These are phyloP conservation scores for Pleurotus sapidus DNA, from an alignment of 768 basidiomycete genomes.

Conservation along the genomic window DNA sequence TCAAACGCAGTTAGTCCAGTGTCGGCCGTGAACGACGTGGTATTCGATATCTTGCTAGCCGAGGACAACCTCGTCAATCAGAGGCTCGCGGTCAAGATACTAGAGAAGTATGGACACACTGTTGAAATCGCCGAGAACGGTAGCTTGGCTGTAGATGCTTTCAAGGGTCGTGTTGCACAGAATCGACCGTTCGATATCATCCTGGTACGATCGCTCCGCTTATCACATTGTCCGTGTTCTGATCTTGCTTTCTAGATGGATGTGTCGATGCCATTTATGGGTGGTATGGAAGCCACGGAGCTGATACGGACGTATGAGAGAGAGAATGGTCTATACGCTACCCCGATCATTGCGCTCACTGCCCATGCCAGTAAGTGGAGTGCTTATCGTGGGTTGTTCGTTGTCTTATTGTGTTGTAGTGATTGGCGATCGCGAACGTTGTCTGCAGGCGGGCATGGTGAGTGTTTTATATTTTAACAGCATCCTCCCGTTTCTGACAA, in stretches of 20 bases:
- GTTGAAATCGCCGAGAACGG: constrained; percentile 98
- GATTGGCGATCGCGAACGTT: constrained; percentile 38
- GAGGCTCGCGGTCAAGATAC: constrained; percentile 91
- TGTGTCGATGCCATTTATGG: constrained; percentile 97
- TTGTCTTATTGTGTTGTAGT: constrained; percentile 8
- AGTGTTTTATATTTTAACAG: constrained; percentile 7
- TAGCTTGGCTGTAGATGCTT: constrained; percentile 86
- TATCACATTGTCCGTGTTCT: neutral
- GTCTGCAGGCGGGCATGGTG: constrained; percentile 48
- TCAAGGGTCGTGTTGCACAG: constrained; percentile 71
- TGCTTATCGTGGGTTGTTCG: neutral
- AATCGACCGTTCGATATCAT: constrained; percentile 88
- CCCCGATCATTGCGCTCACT: constrained; percentile 93
- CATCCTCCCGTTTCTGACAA: neutral
- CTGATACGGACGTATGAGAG: constrained; percentile 83
- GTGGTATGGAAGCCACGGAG: constrained; percentile 95
- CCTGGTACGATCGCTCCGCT: constrained; percentile 52
- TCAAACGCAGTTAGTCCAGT: constrained; percentile 92
- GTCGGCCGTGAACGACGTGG: constrained; percentile 77
- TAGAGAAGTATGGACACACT: constrained; percentile 92
- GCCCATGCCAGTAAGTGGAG: constrained; percentile 86
- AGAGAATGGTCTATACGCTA: constrained; percentile 62
- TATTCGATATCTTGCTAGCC: constrained; percentile 90
- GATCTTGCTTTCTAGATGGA: constrained; percentile 69
- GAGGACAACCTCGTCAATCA: constrained; percentile 97